Base-by-base conservation (phyloP, 2,329 filamentous ascomycete genomes). In the Calycina marina region DNA sequence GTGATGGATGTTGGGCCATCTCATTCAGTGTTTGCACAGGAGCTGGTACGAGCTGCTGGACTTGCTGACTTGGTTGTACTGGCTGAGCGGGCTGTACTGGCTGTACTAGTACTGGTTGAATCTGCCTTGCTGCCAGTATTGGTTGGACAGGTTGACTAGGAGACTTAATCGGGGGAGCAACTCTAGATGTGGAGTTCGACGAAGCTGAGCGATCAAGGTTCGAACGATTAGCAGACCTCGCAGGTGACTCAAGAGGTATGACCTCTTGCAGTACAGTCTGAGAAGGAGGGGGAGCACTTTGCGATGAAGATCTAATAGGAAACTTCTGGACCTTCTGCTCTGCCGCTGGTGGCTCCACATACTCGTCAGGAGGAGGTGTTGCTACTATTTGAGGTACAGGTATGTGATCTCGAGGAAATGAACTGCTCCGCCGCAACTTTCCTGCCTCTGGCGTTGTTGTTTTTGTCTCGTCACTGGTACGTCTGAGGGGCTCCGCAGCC, bases 331-430 rank as follows among this genome's bases (percentile, higher is more conserved):
- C 45, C 26, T 44, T 32, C 25, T 44, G 39, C 24, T 36, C 35
- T 5, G 37, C 18, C n/a, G 34, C n/a, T 31, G 26, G 31, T 25
- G 17, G 18, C 17, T 45, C 39, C 13, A 15, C 8, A 11, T n/a
- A 24, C 6, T 47, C 43, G 25, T 51, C 48, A 9, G 55, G 35
- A 2, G 69, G 59, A 10, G 72, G 69, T 2, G 77, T 77, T 51
- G 86, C 80, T 36, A 77, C 58, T 25, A 77, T 73, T 28, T 71
- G 62, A 11, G 72, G 71, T 12, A 75, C 59, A 2, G 59, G 45
- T 14, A 51, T 36, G 25, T 50, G 45, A 28, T 39, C 48, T 26
- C 50, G 38, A 10, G 47, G 36, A 25, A 44, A 43, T n/a, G 41
- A 43, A 43, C 27, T 46, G 38, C 18, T 51, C 44, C 30, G 50